Percentiles rank a stretch among this genome's conserved stretches.
Conservation (phyloP, 345 rosid species). For the Acer campestre region DNA sequence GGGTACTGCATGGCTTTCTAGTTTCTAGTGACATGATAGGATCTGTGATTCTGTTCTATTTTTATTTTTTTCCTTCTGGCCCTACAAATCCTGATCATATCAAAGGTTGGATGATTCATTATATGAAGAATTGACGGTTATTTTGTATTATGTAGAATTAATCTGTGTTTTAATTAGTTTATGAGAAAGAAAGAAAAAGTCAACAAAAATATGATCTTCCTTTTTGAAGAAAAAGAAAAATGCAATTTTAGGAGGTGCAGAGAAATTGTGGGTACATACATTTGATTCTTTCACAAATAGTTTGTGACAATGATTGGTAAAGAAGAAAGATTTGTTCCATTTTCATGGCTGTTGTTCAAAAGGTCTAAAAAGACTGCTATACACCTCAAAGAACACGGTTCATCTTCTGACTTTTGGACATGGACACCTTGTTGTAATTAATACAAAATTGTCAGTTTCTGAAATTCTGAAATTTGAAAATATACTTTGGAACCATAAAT, state of each 20-base stretch:
- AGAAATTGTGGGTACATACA: neutral
- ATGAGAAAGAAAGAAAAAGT: neutral
- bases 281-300: neutral
- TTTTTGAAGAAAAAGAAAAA: neutral
- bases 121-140: neutral
- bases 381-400: too few species aligned
- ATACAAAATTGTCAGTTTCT: neutral
- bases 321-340: neutral
- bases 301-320: neutral
- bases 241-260: neutral
- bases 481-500: neutral
- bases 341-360: neutral
- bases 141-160: neutral
- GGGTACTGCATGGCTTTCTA: neutral
- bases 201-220: neutral
- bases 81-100: neutral
- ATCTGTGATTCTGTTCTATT: neutral
- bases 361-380: slow-evolving; percentile 16
- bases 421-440: neutral
- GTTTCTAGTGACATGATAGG: neutral
- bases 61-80: neutral
- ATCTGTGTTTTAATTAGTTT: neutral
- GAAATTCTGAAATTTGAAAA: neutral
- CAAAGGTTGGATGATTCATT: neutral
- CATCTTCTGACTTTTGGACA: neutral